Evolutionary conservation across 2,329 filamentous ascomycete species (phyloP), one percentile per base, ranked within the genome.

Genomic region (Fusarium torulosum): DNA sequence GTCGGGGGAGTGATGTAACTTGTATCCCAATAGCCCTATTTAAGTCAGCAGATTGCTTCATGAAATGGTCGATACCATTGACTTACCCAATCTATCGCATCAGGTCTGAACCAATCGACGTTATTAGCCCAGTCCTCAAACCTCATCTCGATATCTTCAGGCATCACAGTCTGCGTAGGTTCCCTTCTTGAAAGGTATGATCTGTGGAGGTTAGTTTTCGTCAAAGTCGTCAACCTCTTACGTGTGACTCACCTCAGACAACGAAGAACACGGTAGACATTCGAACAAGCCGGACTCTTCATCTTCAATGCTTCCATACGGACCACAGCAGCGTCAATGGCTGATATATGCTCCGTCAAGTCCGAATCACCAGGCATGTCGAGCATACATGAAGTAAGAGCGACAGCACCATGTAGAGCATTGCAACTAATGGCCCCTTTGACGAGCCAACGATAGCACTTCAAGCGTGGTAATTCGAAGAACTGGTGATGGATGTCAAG

Each of bases 121-220:
- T 56, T 62, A 10, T 29, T 62, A 1, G 57, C 59, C 59, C 59
- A 62, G 4, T 62, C 59, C 13, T 62, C 59, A 6, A 62, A 62
- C 5, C 57, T 62, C 1, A 56, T 15, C 1, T 62, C 59, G 1
- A 62, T 17, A 9, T 62, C 49, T 13, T 62, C 59, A 0, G 49
- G 49, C 14, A 62, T 8, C 1, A 62, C 43, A 0, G 49, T 62
- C 2, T 42, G 57, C 2, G 59, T 51, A n/a, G 59, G 59, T 0
- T 62, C 59, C 11, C 59, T 37, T 1, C 55, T 62, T 1, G 59
- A 56, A 6, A 62, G 31, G 23, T 62, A 62, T 0, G 59, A 62
- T n/a, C 59, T 62, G 4, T 1, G 0, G 4, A 27, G 3, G 6
- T 61, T 6, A 61, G 56, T 9, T 6, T 19, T 7, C 3, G 5